These are phyloP conservation scores for Amanita subjunquillea DNA, from an alignment of 768 basidiomycete species.

Conservation along the genomic window DNA sequence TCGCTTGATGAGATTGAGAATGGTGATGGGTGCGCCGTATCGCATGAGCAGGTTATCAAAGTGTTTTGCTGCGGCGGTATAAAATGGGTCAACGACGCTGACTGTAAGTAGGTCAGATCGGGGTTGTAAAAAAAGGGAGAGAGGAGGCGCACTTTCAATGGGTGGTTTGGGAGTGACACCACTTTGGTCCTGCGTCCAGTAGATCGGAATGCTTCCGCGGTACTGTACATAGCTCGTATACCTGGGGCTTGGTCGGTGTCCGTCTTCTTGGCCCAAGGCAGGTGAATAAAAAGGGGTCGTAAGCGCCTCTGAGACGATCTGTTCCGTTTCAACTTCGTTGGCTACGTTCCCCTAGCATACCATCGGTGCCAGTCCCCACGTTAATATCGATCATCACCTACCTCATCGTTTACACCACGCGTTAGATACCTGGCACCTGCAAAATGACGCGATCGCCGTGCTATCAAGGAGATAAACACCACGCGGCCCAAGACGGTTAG, in stretches of 20 bases:
- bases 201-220: conserved; percentile 90
- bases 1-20: conserved; percentile 91
- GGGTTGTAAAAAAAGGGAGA: conserved; percentile 1
- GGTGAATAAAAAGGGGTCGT: conserved; percentile 87
- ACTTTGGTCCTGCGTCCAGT: conserved; percentile 92
- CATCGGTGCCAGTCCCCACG: background rate
- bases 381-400: conserved; percentile 16
- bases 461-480: conserved; percentile 91
- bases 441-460: conserved; percentile 86
- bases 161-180: conserved; percentile 90
- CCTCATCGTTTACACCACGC: conserved; percentile 90
- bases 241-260: conserved; percentile 56
- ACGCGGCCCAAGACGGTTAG: conserved; percentile 83
- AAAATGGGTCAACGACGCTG: conserved; percentile 91
- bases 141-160: conserved; percentile 72
- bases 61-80: conserved; percentile 83
- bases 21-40: conserved; percentile 84
- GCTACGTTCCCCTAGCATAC: conserved; percentile 84
- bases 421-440: conserved; percentile 94
- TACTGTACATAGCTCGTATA: conserved; percentile 97
- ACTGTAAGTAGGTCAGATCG: conserved; percentile 34
- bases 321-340: conserved; percentile 98
- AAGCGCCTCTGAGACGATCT: conserved; percentile 85
- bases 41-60: conserved; percentile 86
- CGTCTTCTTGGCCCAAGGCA: conserved; percentile 18